Percentiles rank a stretch among this genome's conserved stretches.
These are phyloP conservation scores for Stemphylium lycopersici DNA, from an alignment of 2,329 filamentous ascomycete species.

Conservation along the genomic window DNA sequence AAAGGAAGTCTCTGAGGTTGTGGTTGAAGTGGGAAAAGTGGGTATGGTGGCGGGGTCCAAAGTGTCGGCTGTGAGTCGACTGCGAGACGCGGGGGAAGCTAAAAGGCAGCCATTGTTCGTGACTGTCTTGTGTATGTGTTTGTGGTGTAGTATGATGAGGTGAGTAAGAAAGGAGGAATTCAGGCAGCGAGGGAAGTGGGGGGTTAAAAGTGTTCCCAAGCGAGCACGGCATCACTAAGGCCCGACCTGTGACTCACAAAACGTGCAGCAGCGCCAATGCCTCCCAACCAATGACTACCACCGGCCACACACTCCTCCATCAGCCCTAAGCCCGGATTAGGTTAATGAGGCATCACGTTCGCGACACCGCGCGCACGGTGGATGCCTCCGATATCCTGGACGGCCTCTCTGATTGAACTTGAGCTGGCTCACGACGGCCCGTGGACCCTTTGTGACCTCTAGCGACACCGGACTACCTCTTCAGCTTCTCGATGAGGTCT, in stretches of 20 bases:
- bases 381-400: neutral
- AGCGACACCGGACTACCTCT: neutral
- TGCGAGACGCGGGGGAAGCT: conserved; percentile 32
- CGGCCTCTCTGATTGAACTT: neutral
- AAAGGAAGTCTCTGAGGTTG: conserved; percentile 49
- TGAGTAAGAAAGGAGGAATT: conserved; percentile 33
- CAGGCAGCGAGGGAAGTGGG: conserved; percentile 40
- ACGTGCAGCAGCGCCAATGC: conserved; percentile 21
- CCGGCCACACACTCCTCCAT: conserved; percentile 11
- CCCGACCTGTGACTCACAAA: conserved; percentile 27
- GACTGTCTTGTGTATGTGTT: conserved; percentile 39
- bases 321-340: conserved; percentile 20
- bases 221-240: conserved; percentile 22
- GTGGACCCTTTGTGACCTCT: neutral
- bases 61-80: conserved; percentile 39
- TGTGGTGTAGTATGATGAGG: conserved; percentile 28
- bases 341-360: conserved; percentile 7
- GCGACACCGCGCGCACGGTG: conserved; percentile 1
- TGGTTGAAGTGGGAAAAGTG: conserved; percentile 35
- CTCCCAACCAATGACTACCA: conserved; percentile 14
- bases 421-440: neutral
- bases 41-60: conserved; percentile 36
- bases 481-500: neutral
- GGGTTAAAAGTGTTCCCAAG: conserved; percentile 32
- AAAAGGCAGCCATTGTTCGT: conserved; percentile 50